Evolutionary conservation across 2,329 filamentous ascomycete species (phyloP), one percentile per base, ranked within the genome.

Genomic region (Lachnellula suecica): DNA sequence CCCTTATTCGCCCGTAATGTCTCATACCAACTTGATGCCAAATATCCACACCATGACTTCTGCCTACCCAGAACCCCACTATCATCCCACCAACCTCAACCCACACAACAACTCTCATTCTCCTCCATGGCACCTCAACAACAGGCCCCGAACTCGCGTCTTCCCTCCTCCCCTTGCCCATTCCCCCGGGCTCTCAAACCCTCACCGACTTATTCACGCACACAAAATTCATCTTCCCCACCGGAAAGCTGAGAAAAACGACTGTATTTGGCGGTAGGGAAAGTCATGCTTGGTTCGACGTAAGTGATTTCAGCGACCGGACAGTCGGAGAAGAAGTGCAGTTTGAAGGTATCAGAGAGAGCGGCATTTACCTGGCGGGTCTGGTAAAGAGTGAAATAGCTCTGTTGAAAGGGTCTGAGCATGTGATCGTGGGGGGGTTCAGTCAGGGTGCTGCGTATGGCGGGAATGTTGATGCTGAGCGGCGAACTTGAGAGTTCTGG

Each of bases 81-180:
- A 47, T 61, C 27, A 35, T 51, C 27, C 58, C 63, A 8, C 47
- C 44, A 13, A 34, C 51, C n/a, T 31, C 34, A 35, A 68, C 60
- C 1, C 70, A 73, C 44, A 53, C 43, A 7, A 48, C 47, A 2
- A 70, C 71, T 2, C 42, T 73, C 25, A 70, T 74, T 25, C 61
- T 74, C 47, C 68, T 74, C n/a, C 72, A 75, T 45, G 72, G 72
- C 17, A 69, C 69, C 29, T 72, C 71, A 24, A 68, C 64, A 31
- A 65, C 63, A 19, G 68, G 67, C 17, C 52, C 63, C 4, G 57
- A 59, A 13, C 73, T 76, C 38, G 70, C 70, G 4, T 45, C 52
- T 20, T 61, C 65, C 3, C 57, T 76, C 15, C 60, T 73, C 25
- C 49, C 49, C 5, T 58, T 62, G 11, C 46, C 46, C n/a, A 46